A percentile compares a stretch with the other conserved stretches of the same genome.
These are phyloP conservation scores for Calonectria henricotiae DNA, from an alignment of 2,329 filamentous ascomycete species.

Conservation along the genomic window DNA sequence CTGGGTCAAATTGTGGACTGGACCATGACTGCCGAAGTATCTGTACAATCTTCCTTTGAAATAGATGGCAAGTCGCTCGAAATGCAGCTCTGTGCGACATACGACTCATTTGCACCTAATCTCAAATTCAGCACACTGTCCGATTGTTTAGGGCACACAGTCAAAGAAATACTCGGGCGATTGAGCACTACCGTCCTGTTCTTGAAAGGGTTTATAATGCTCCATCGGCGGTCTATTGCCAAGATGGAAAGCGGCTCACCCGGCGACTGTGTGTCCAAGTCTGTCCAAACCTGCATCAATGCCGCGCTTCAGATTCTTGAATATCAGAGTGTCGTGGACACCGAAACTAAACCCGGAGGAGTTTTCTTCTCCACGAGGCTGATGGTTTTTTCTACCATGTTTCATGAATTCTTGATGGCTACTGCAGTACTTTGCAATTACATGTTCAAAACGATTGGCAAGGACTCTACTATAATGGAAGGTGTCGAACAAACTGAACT, in stretches of 20 bases:
- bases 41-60: not conserved
- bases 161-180: not conserved
- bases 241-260: not conserved
- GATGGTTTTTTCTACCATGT: conserved; percentile 29
- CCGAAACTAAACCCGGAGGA: conserved; percentile 28
- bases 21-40: conserved; percentile 1
- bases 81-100: not conserved
- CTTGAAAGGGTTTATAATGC: conserved; percentile 16
- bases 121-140: conserved; percentile 7
- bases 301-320: conserved; percentile 27
- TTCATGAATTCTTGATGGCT: conserved; percentile 33
- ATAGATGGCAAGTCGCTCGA: not conserved
- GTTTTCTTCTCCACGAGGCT: conserved; percentile 9
- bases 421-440: conserved; percentile 27
- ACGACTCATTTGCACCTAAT: not conserved
- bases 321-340: conserved; percentile 12
- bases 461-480: not conserved
- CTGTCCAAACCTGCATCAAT: conserved; percentile 5
- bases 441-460: conserved; percentile 24
- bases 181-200: not conserved
- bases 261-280: not conserved
- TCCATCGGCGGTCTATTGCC: conserved; percentile 6
- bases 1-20: conserved; percentile 12
- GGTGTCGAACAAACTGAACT: not conserved
- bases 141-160: not conserved